Percentiles rank a stretch among this genome's conserved stretches.
Evolutionary conservation across 495 filamentous ascomycete genomes (phyloP).

Genomic region (Xylaria cubensis): DNA sequence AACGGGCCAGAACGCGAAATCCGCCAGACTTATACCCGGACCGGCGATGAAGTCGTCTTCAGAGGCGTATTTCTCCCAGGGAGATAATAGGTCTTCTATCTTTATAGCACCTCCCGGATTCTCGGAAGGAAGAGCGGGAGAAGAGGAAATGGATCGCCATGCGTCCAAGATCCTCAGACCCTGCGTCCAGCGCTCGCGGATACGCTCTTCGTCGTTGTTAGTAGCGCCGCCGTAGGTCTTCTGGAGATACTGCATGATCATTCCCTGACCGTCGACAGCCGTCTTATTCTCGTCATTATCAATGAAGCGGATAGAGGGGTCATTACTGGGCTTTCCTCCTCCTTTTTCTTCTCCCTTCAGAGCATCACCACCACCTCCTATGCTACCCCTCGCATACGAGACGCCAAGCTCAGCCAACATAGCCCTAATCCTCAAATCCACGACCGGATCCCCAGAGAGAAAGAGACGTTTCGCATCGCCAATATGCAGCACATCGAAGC

Average conservation of each 20-base stretch:
- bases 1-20: conserved; percentile 76
- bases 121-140: not conserved
- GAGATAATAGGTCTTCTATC: conserved; percentile 34
- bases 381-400: conserved; percentile 55
- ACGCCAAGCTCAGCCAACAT: conserved; percentile 66
- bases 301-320: conserved; percentile 56
- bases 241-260: conserved; percentile 64
- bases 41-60: conserved; percentile 65
- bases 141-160: conserved; percentile 39
- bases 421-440: conserved; percentile 64
- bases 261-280: conserved; percentile 52
- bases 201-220: conserved; percentile 41
- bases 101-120: not conserved
- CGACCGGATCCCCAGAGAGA: conserved; percentile 58
- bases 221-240: conserved; percentile 47
- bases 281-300: conserved; percentile 60
- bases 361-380: conserved; percentile 22
- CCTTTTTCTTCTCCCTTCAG: not conserved
- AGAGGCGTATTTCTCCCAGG: conserved; percentile 58
- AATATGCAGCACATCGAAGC: conserved; percentile 87
- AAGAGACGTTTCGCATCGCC: conserved; percentile 60
- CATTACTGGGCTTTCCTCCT: not conserved
- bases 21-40: conserved; percentile 62
- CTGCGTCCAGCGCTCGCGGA: conserved; percentile 47
- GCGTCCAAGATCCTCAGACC: conserved; percentile 45